Conservation (phyloP, 345 rosid species). For the Viola odorata region DNA sequence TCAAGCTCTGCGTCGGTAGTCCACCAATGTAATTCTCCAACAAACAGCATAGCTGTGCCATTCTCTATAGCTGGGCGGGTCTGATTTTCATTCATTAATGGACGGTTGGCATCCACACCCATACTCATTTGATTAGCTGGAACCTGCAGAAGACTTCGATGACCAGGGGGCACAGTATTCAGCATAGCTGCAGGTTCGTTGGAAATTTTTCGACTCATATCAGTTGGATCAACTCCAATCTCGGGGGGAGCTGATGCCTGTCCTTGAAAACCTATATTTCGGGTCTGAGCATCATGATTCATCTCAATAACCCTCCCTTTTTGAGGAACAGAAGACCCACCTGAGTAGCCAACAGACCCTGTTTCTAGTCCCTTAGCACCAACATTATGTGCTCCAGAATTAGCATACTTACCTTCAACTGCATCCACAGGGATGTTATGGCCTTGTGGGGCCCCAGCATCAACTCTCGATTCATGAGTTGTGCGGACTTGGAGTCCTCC, state of each 20-base stretch:
- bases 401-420: slow-evolving; percentile 45
- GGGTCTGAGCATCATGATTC: slow-evolving; percentile 38
- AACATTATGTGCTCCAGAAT: slow-evolving; percentile 21
- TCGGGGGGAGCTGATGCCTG: slow-evolving; percentile 34
- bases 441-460: slow-evolving; percentile 33
- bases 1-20: slow-evolving; percentile 86
- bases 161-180: slow-evolving; percentile 40
- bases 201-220: slow-evolving; percentile 37
- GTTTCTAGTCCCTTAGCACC: slow-evolving; percentile 40
- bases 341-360: slow-evolving; percentile 40
- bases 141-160: slow-evolving; percentile 47
- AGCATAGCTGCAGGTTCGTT: slow-evolving; percentile 44
- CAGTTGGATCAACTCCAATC: slow-evolving; percentile 35
- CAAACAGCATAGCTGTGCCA: slow-evolving; percentile 67
- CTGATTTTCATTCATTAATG: slow-evolving; percentile 47
- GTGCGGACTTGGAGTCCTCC: slow-evolving; percentile 32
- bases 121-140: slow-evolving; percentile 52
- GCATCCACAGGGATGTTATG: slow-evolving; percentile 33
- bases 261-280: slow-evolving; percentile 46
- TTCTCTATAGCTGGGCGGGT: slow-evolving; percentile 52
- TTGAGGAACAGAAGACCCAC: slow-evolving; percentile 39
- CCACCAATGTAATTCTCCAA: slow-evolving; percentile 90
- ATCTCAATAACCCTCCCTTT: slow-evolving; percentile 33
- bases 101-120: slow-evolving; percentile 17
- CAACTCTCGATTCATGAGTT: slow-evolving; percentile 39